Percentiles rank a stretch among this genome's conserved stretches.
These are phyloP conservation scores for Populus pruinosa DNA, from an alignment of 345 rosid species.

Conservation along the genomic window DNA sequence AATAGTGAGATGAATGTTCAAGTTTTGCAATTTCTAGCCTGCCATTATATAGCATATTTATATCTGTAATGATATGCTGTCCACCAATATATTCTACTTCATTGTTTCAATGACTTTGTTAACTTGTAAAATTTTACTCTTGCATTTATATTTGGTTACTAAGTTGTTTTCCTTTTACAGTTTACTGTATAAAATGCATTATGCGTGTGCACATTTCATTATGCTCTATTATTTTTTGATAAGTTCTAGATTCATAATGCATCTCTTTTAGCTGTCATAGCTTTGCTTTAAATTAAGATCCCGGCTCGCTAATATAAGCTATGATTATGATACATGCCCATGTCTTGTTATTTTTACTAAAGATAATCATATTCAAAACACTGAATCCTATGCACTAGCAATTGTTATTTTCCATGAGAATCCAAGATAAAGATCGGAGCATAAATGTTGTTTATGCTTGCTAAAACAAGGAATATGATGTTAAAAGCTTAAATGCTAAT, in stretches of 20 bases:
- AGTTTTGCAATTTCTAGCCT: conserved; percentile 10
- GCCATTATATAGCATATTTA: not conserved
- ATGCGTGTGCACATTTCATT: not conserved
- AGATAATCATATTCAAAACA: no score
- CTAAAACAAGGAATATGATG: no score
- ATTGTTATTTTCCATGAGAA: not conserved
- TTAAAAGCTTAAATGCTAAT: no score
- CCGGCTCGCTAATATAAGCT: not conserved
- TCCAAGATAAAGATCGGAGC: no score
- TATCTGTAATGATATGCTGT: conserved; percentile 4
- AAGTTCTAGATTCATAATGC: not conserved
- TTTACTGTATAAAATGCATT: not conserved
- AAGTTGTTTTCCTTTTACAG: not conserved
- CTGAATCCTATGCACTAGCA: not conserved
- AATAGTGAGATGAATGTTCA: conserved; percentile 62
- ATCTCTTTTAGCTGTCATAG: not conserved
- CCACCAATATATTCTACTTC: not conserved
- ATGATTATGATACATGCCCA: no score
- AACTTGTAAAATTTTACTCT: not conserved
- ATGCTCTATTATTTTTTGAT: not conserved
- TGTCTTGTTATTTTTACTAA: no score
- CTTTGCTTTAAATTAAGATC: not conserved
- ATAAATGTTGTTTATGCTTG: no score
- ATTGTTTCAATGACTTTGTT: not conserved
- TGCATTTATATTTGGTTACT: not conserved